Percentiles rank a stretch among this genome's conserved stretches.
Conservation (phyloP, 495 filamentous ascomycete genomes). For the Chaetomium fimeti region DNA sequence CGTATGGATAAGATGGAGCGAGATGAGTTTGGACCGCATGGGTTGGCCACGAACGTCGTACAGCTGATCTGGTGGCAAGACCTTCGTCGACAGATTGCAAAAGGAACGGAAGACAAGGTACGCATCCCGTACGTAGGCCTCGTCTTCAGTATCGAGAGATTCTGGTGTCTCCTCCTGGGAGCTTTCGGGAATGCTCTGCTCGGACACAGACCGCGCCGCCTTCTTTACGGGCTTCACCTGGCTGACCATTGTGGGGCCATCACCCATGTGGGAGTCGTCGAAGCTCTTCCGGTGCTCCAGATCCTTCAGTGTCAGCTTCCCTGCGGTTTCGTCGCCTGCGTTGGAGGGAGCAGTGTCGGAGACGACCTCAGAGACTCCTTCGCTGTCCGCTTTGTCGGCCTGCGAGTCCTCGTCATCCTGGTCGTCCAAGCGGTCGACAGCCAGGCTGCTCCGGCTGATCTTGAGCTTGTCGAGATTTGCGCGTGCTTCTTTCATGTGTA, state of each 20-base stretch:
- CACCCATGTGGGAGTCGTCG: slow-evolving; percentile 85
- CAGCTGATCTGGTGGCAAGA: slow-evolving; percentile 82
- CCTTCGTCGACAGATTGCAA: slow-evolving; percentile 94
- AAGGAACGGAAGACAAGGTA: slow-evolving; percentile 97
- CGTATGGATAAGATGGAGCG: slow-evolving; percentile 89
- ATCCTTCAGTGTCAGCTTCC: slow-evolving; percentile 90
- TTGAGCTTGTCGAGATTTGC: slow-evolving; percentile 52
- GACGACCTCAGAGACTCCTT: slow-evolving; percentile 49
- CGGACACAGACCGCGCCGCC: slow-evolving; percentile 58
- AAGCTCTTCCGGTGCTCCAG: slow-evolving; percentile 92
- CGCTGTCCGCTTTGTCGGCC: slow-evolving; percentile 37
- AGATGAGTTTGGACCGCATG: slow-evolving; percentile 96
- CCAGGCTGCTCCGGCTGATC: slow-evolving; percentile 47
- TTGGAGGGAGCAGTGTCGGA: slow-evolving; percentile 54
- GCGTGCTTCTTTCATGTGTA: slow-evolving; percentile 80
- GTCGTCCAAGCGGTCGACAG: slow-evolving; percentile 45
- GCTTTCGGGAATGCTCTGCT: slow-evolving; percentile 50
- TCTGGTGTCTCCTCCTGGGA: slow-evolving; percentile 57
- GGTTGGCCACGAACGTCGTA: slow-evolving; percentile 89
- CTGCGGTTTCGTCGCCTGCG: slow-evolving; percentile 52
- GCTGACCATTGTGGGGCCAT: slow-evolving; percentile 91
- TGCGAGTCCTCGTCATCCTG: slow-evolving; percentile 31
- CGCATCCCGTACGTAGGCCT: slow-evolving; percentile 93
- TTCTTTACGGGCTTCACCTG: slow-evolving; percentile 62
- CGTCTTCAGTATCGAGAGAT: slow-evolving; percentile 79